Base-by-base conservation (phyloP, 1,284 basidiomycete species). In the Chondrostereum purpureum region DNA sequence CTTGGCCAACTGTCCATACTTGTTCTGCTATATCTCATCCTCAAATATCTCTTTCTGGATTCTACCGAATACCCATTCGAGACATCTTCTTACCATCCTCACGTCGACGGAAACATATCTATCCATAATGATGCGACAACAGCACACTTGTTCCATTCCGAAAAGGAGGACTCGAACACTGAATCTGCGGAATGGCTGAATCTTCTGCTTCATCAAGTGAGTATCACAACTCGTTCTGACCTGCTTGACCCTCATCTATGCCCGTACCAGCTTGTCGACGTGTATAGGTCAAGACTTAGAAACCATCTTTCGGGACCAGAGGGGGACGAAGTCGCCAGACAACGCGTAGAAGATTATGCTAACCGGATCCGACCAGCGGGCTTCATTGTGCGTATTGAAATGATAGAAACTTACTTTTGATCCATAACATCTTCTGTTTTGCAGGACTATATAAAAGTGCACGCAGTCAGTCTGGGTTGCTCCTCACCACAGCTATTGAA, bases 11-110 rank as follows among this genome's bases (percentile, higher is more conserved):
- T 88, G 23, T 89, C 87, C 24, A 80, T 91, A 50, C 68, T 90
- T 42, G 55, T 80, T 42, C 69, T 91, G 21, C 71, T 90, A 22
- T 69, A 67, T 27, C 66, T 88, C 52, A 71, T 90, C 52, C 77
- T 91, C 63, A 86, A 85, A 59, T 88, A 89, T 58, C 75, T 91
- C 39, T 90, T 90, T 62, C 75, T 91, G 52, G 83, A 88, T 55
- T 76, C 83, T 1, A 70, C 78, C 21, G 67, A 73, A 50, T 65
- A 72, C 50, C 70, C 73, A 0, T 72, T 75, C 55, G 72, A 77
- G 50, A 67, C 73, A 1, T 68, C 74, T 8, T 70, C 72, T 23
- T 83, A 79, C 60, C 80, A 78, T 53, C 75, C 78, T 6, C 71
- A 72, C 46, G 62, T 74, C 38, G 73, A 77, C 53, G 65, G 61